Conservation (phyloP, 1,284 basidiomycete species). For the Fomitiporia mediterranea region DNA sequence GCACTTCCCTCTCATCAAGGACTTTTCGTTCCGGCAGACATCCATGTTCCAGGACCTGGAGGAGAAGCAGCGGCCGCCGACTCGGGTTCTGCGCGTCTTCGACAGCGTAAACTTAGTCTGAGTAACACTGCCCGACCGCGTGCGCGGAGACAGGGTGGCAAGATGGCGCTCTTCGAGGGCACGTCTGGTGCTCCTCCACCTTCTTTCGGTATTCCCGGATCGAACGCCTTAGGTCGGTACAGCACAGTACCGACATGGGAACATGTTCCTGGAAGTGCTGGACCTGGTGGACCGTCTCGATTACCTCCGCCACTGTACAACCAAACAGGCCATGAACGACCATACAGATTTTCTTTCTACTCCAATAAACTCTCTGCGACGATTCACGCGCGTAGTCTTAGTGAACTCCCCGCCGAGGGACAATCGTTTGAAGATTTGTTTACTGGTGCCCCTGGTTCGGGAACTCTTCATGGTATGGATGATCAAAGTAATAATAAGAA, state of each 20-base stretch:
- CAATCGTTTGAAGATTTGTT: constrained; percentile 95
- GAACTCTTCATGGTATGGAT: constrained; percentile 21
- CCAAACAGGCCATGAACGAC: constrained; percentile 73
- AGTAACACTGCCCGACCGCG: constrained; percentile 53
- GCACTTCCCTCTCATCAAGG: constrained; percentile 2
- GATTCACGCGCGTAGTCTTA: constrained; percentile 90
- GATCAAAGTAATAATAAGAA: constrained; percentile 21
- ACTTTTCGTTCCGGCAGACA: constrained; percentile 22
- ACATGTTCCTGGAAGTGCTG: constrained; percentile 23
- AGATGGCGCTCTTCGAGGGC: constrained; percentile 90
- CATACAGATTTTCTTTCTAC: constrained; percentile 98
- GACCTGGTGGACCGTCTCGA: constrained; percentile 14
- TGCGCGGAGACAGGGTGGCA: constrained; percentile 64
- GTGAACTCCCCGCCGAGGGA: constrained; percentile 91
- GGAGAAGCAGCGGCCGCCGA: constrained; percentile 23
- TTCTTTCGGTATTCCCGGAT: constrained; percentile 36
- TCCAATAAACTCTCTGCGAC: constrained; percentile 91
- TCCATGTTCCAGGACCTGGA: too few species aligned
- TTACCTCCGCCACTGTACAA: constrained; percentile 34
- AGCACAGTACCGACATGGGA: constrained; percentile 26
- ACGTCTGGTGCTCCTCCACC: constrained; percentile 44
- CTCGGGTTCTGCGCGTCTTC: constrained; percentile 38
- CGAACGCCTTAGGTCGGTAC: constrained; percentile 26
- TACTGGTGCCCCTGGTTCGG: constrained; percentile 40
- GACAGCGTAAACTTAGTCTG: constrained; percentile 82